These are phyloP conservation scores for Fusarium mangiferae DNA, from an alignment of 2,329 filamentous ascomycete species.

Conservation along the genomic window DNA sequence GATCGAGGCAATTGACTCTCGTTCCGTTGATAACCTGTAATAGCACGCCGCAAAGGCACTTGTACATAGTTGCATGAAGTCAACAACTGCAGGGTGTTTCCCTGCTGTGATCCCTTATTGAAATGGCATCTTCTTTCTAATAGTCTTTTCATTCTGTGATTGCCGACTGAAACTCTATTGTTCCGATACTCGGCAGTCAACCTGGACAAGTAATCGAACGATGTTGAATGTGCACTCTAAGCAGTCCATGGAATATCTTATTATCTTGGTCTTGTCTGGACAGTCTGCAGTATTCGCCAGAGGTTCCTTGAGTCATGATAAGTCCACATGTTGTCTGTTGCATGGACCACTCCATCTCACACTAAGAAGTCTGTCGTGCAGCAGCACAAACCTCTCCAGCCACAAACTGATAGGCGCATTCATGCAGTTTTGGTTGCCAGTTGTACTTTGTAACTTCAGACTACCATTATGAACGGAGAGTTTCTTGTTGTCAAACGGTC, in stretches of 20 bases:
- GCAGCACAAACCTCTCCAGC: not conserved
- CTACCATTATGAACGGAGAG: not conserved
- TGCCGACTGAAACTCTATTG: constrained; percentile 8
- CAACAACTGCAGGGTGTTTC: not conserved
- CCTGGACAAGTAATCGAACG: not conserved
- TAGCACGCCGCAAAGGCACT: not conserved
- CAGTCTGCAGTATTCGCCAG: not conserved
- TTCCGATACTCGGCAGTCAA: not conserved
- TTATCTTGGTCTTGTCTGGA: not conserved
- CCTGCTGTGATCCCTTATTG: not conserved
- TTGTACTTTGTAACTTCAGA: not conserved
- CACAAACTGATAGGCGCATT: not conserved
- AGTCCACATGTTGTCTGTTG: not conserved
- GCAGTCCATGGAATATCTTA: not conserved
- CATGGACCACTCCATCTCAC: not conserved
- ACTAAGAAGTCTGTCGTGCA: not conserved
- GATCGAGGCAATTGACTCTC: not conserved
- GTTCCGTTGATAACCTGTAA: not conserved
- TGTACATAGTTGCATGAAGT: not conserved
- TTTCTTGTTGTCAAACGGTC: not conserved
- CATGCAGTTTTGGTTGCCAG: not conserved
- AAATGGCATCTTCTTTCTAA: constrained; percentile 1
- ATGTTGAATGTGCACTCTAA: not conserved
- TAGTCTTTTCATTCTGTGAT: constrained; percentile 7
- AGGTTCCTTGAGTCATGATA: not conserved